Percentiles rank a stretch among this genome's conserved stretches.
Conservation (phyloP, 1,139 yeast species). For the Candida tetrigidarum region DNA sequence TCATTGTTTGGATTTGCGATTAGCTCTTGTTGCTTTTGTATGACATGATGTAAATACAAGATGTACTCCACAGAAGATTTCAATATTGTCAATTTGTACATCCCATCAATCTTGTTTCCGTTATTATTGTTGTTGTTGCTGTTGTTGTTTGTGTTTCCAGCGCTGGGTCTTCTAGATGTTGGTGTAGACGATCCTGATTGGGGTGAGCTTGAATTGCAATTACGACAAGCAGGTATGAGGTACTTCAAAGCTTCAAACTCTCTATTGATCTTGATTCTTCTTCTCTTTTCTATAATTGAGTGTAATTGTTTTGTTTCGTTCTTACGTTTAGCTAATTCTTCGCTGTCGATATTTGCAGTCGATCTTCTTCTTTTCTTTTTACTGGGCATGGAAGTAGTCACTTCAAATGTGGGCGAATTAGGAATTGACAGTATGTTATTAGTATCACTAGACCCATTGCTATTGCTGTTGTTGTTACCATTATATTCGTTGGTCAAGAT, state of each 20-base stretch:
- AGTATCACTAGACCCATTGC: slow-evolving; percentile 1
- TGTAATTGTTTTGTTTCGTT: slow-evolving; percentile 69
- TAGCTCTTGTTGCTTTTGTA: slow-evolving; percentile 49
- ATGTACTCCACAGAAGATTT: slow-evolving; percentile 85
- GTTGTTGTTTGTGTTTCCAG: slow-evolving; percentile 13
- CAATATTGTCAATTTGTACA: slow-evolving; percentile 79
- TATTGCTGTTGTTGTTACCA: too few species aligned
- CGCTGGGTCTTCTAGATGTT: slow-evolving; percentile 11
- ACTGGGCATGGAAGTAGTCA: slow-evolving; percentile 13
- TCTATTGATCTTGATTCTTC: slow-evolving; percentile 78
- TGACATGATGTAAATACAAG: slow-evolving; percentile 64
- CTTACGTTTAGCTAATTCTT: slow-evolving; percentile 57
- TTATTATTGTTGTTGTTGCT: slow-evolving; percentile 26
- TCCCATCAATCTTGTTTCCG: slow-evolving; percentile 57
- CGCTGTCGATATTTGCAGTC: slow-evolving; percentile 49
- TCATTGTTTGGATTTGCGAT: slow-evolving; percentile 17
- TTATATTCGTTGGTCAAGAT: slow-evolving; percentile 46
- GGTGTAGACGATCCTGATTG: slow-evolving; percentile 13
- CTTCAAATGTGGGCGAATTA: slow-evolving; percentile 14
- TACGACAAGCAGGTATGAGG: slow-evolving; percentile 74
- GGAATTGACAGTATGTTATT: slow-evolving; percentile 7
- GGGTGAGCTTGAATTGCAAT: slow-evolving; percentile 15
- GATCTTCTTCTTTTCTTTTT: slow-evolving; percentile 54
- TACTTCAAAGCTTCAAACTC: slow-evolving; percentile 83
- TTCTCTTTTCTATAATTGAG: slow-evolving; percentile 77